Percentiles rank a stretch among this genome's conserved stretches.
These are phyloP conservation scores for Petunia secreta DNA, from an alignment of 257 asterid genomes.

Conservation along the genomic window DNA sequence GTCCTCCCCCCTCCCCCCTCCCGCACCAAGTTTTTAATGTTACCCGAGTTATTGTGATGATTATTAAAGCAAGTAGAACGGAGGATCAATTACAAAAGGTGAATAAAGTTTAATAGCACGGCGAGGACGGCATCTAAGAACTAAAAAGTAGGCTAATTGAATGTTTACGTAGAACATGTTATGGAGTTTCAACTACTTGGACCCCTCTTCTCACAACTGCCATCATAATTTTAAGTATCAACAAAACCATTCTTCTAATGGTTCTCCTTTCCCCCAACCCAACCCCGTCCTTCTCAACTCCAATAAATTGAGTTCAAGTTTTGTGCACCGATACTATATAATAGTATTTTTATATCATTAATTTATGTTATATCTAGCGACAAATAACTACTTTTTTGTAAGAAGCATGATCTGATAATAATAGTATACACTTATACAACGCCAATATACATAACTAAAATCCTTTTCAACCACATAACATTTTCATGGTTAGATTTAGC, in stretches of 20 bases:
- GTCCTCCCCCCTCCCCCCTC: no score
- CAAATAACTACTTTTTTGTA: no score
- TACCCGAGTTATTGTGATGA: background rate
- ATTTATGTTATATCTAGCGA: no score
- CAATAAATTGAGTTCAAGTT: background rate
- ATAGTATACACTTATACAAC: no score
- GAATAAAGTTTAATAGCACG: conserved; percentile 37
- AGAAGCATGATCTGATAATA: no score
- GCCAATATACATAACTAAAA: background rate
- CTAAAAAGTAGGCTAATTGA: conserved; percentile 86
- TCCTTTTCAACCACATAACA: conserved; percentile 42
- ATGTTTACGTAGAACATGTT: conserved; percentile 48
- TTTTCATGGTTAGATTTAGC: conserved; percentile 40
- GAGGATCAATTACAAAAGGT: background rate
- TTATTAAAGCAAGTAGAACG: background rate
- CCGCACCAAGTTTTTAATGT: no score
- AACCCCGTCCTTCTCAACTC: background rate
- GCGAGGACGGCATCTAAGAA: conserved; percentile 45
- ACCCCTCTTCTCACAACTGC: conserved; percentile 44
- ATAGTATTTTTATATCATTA: no score
- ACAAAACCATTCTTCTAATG: conserved; percentile 25
- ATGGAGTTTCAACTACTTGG: conserved; percentile 55
- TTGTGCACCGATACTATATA: background rate
- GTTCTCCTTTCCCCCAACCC: background rate
- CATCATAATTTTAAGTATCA: conserved; percentile 20